phyloP scores from a whole-genome alignment of 2,329 filamentous ascomycete genomes.

The Ophiostoma pallidulum region DNA sequence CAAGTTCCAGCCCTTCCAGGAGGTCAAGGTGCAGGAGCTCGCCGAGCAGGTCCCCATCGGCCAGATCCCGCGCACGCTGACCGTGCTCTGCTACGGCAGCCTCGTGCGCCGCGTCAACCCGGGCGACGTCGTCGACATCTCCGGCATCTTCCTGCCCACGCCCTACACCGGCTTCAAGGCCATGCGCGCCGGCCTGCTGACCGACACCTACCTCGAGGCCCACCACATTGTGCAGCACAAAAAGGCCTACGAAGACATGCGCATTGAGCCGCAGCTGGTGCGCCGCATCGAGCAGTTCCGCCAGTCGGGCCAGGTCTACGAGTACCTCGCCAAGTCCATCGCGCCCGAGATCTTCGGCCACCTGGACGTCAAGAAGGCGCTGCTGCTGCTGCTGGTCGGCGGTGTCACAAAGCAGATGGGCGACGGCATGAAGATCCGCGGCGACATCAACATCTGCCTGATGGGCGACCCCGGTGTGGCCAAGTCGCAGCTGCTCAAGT shows the following conservation, averaged over 20 bases:
- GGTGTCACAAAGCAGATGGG: conserved; percentile 95
- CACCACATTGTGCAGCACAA: conserved; percentile 94
- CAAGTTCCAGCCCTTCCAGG: conserved; percentile 95
- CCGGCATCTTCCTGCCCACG: conserved; percentile 91
- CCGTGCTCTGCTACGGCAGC: conserved; percentile 79
- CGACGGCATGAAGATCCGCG: conserved; percentile 97
- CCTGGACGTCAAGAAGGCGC: conserved; percentile 93
- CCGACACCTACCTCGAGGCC: conserved; percentile 93
- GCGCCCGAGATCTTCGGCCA: conserved; percentile 96
- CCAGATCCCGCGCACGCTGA: conserved; percentile 88
- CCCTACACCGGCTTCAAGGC: conserved; percentile 99
- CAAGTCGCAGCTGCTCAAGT: conserved; percentile 96
- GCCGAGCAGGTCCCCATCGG: conserved; percentile 98
- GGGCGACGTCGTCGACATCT: conserved; percentile 87
- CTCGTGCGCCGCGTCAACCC: conserved; percentile 82
- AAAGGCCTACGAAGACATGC: conserved; percentile 91
- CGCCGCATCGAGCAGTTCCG: conserved; percentile 78
- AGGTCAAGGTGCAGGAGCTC: conserved; percentile 97
- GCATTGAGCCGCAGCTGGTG: conserved; percentile 69
- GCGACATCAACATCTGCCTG: conserved; percentile 95
- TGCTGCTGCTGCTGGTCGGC: conserved; percentile 89
- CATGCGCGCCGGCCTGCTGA: conserved; percentile 89
- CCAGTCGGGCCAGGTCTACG: conserved; percentile 84
- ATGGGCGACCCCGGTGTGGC: conserved; percentile 99
- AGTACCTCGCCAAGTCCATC: conserved; percentile 90